Evolutionary conservation across 192 early-diverging fungal genomes (phyloP).

Genomic region (Coemansia sp.): DNA sequence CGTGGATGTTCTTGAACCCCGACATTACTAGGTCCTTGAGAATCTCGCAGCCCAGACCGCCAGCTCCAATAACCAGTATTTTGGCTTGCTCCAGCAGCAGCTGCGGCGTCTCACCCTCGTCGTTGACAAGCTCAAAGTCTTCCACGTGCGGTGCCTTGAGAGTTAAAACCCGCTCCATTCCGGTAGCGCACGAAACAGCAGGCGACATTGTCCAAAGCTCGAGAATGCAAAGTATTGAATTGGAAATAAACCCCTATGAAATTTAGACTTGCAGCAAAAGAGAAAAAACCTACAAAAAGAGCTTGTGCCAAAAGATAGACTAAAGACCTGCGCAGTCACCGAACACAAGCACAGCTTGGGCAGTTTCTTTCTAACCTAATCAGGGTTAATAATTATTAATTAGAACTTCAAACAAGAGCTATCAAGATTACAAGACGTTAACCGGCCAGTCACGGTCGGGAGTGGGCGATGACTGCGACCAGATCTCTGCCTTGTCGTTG

Average conservation of each 20-base stretch:
- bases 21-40: conserved; percentile 79
- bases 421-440: conserved; percentile 37
- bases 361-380: no score
- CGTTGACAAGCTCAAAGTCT: conserved; percentile 53
- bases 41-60: conserved; percentile 82
- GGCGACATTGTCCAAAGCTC: conserved; percentile 10
- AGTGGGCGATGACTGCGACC: conserved; percentile 21
- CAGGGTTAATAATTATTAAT: conserved; percentile 4
- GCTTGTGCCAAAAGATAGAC: no score
- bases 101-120: conserved; percentile 44
- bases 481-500: conserved; percentile 1
- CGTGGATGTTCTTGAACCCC: conserved; percentile 77
- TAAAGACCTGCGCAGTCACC: no score
- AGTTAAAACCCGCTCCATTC: conserved; percentile 38
- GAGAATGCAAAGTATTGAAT: conserved; percentile 10
- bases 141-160: conserved; percentile 51
- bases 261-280: no score
- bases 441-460: conserved; percentile 56
- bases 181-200: conserved; percentile 19
- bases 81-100: conserved; percentile 58
- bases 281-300: no score
- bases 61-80: conserved; percentile 81
- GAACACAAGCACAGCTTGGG: no score
- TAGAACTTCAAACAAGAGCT: conserved; percentile 3
- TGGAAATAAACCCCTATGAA: neutral